Conservation (phyloP, 176 grass and related monocot genomes). For the Musa beccarii region DNA sequence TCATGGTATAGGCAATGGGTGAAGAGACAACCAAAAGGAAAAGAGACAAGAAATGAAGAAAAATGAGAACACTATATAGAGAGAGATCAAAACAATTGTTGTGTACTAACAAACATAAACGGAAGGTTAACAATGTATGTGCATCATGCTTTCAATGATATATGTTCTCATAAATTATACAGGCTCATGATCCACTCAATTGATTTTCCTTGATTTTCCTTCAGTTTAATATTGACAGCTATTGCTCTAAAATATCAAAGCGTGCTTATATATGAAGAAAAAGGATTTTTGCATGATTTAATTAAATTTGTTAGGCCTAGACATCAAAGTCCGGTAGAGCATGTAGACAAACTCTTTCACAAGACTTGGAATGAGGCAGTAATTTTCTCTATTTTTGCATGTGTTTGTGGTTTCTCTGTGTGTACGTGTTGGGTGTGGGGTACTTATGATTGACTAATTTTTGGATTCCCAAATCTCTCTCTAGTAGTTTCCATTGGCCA, state of each 20-base stretch:
- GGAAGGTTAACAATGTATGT: too few relatives aligned
- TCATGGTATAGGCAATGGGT: too few relatives aligned
- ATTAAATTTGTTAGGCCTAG: neutral
- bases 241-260: neutral
- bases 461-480: too few relatives aligned
- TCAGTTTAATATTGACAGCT: neutral
- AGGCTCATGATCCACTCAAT: neutral
- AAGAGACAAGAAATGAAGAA: too few relatives aligned
- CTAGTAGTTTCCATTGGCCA: too few relatives aligned
- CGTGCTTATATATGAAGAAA: neutral
- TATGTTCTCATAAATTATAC: neutral
- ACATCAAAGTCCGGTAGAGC: neutral
- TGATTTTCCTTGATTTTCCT: neutral
- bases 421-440: too few relatives aligned
- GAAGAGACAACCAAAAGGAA: too few relatives aligned
- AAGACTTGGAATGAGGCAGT: neutral
- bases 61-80: too few relatives aligned
- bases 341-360: neutral
- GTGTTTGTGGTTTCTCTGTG: too few relatives aligned
- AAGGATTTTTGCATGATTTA: neutral
- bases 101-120: too few relatives aligned
- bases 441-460: too few relatives aligned
- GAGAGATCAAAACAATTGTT: too few relatives aligned
- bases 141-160: neutral
- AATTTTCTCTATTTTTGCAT: neutral